Percentiles rank a stretch among this genome's conserved stretches.
These are phyloP conservation scores for Lepidium aucheri DNA, from an alignment of 345 rosid species.

Conservation along the genomic window DNA sequence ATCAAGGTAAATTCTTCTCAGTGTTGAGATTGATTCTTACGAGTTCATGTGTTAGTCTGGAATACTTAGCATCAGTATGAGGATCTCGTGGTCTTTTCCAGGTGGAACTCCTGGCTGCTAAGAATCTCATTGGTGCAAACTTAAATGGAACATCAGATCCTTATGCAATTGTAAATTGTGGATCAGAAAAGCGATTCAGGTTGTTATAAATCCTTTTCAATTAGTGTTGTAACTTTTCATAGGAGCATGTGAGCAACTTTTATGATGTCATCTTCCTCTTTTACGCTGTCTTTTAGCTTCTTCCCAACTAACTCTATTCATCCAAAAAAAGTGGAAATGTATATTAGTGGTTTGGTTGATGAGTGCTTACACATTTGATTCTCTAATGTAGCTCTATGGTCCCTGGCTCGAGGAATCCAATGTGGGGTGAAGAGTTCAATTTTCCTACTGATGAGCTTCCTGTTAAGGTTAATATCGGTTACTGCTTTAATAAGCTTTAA, in stretches of 20 bases:
- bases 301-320: constrained; percentile 6
- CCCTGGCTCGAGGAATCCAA: constrained; percentile 96
- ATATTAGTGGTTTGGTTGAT: constrained; percentile 11
- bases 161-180: constrained; percentile 94
- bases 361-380: background rate
- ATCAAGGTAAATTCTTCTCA: constrained; percentile 14
- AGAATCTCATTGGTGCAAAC: constrained; percentile 94
- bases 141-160: constrained; percentile 98
- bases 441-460: constrained; percentile 88
- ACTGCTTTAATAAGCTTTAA: background rate
- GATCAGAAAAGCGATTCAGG: constrained; percentile 95
- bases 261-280: background rate
- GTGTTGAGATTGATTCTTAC: background rate
- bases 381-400: constrained; percentile 40
- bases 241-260: constrained; percentile 14
- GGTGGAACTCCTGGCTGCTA: constrained; percentile 95
- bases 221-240: background rate
- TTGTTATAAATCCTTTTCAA: constrained; percentile 21
- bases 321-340: background rate
- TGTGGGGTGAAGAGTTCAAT: constrained; percentile 99
- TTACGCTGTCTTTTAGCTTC: background rate
- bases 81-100: constrained; percentile 23
- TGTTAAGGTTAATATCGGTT: constrained; percentile 49
- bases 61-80: background rate
- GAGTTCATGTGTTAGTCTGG: background rate